phyloP scores from a whole-genome alignment of 2,329 filamentous ascomycete genomes.

The Apiospora phragmitis region DNA sequence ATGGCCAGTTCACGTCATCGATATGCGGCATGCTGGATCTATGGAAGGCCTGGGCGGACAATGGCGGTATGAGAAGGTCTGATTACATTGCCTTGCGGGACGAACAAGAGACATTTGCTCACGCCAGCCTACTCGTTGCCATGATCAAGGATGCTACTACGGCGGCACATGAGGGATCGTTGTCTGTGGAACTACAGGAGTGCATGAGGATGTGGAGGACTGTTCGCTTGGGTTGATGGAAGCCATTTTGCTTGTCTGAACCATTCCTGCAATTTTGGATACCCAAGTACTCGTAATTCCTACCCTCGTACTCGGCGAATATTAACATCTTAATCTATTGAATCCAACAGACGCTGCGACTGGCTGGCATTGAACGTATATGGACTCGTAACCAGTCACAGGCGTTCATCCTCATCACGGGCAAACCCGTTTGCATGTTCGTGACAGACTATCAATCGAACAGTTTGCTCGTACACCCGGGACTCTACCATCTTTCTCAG shows the following conservation, averaged over 20 bases:
- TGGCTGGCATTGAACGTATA: not conserved
- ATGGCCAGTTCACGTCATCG: conserved; percentile 41
- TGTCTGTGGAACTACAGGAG: conserved; percentile 55
- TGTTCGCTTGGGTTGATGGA: conserved; percentile 47
- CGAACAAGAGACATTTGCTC: conserved; percentile 43
- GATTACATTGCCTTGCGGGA: conserved; percentile 43
- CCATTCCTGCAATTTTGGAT: not conserved
- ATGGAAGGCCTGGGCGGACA: conserved; percentile 57
- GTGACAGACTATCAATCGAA: not conserved
- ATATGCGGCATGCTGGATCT: conserved; percentile 47
- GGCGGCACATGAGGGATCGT: conserved; percentile 45
- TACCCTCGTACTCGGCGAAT: not conserved
- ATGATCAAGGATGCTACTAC: conserved; percentile 46
- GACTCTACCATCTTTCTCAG: not conserved
- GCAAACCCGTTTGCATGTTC: not conserved
- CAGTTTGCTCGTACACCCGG: not conserved
- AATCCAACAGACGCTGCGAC: not conserved
- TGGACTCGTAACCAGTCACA: not conserved
- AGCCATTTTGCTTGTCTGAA: not conserved
- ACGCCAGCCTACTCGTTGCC: conserved; percentile 48
- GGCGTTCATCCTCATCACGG: not conserved
- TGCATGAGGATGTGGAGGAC: conserved; percentile 54
- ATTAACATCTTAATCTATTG: not conserved
- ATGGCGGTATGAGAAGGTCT: conserved; percentile 51
- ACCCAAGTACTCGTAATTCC: not conserved